Evolutionary conservation across 2,329 filamentous ascomycete genomes (phyloP).

Genomic region (Diaporthe ampelina): DNA sequence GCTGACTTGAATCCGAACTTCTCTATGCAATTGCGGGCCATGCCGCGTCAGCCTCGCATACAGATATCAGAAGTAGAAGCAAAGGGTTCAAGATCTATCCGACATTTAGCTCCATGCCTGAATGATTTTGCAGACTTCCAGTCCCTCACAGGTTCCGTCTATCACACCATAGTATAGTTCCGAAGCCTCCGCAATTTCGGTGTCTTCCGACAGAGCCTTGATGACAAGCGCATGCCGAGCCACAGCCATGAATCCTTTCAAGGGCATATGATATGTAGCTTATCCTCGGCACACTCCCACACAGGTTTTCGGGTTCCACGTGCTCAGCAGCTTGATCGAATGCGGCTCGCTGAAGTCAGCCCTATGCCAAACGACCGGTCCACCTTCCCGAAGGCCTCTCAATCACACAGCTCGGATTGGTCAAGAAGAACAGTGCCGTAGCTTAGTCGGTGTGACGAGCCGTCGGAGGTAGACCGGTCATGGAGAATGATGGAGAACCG

Average conservation of each 20-base stretch:
- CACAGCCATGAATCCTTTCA: neutral
- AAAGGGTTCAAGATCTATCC: neutral
- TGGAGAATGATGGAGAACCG: neutral
- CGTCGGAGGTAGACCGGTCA: neutral
- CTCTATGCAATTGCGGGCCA: neutral
- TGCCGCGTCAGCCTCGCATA: neutral
- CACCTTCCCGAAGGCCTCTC: neutral
- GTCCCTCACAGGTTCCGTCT: neutral
- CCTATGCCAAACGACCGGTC: neutral
- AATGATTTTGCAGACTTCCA: too few species aligned
- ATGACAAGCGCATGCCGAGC: neutral
- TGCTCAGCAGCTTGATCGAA: neutral
- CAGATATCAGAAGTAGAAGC: neutral
- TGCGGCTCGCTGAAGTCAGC: neutral
- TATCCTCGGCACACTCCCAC: neutral
- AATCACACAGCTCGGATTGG: neutral
- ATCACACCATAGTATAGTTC: too few species aligned
- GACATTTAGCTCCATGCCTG: neutral
- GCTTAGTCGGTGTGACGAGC: neutral
- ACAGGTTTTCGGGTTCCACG: neutral
- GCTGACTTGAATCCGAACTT: neutral
- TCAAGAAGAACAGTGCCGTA: neutral
- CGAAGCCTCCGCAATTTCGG: neutral
- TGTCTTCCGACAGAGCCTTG: neutral
- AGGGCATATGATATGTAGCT: neutral